A percentile compares a stretch with the other conserved stretches of the same genome.
phyloP scores from a whole-genome alignment of 1,284 basidiomycete genomes.

The Leucoagaricus sp. region DNA sequence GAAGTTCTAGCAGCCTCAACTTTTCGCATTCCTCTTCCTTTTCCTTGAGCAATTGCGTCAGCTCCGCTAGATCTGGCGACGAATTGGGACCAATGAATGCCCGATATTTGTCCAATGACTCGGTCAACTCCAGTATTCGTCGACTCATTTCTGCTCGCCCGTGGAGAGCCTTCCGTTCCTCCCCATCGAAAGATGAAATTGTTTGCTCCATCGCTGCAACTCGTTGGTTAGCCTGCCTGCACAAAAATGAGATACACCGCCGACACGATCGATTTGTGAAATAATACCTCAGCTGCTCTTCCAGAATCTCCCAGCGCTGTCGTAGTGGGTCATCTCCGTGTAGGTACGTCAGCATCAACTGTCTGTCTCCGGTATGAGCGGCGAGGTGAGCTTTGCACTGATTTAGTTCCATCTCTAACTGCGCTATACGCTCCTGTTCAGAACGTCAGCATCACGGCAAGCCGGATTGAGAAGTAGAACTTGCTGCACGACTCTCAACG shows the following conservation, averaged over 20 bases:
- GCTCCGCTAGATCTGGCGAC: conserved; percentile 48
- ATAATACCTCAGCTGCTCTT: conserved; percentile 56
- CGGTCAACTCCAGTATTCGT: conserved; percentile 46
- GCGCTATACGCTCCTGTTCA: conserved; percentile 70
- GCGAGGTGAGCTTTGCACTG: conserved; percentile 80
- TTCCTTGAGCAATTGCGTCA: conserved; percentile 57
- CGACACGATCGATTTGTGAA: conserved; percentile 9
- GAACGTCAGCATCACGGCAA: conserved; percentile 12
- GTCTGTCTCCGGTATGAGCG: conserved; percentile 70
- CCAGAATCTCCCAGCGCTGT: conserved; percentile 66
- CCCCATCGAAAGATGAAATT: conserved; percentile 43
- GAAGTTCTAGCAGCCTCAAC: conserved; percentile 55
- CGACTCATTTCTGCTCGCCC: conserved; percentile 56
- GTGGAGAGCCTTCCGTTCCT: conserved; percentile 45
- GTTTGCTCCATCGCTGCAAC: conserved; percentile 53
- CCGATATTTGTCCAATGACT: conserved; percentile 62
- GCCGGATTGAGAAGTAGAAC: conserved; percentile 26
- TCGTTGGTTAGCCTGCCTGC: conserved; percentile 56
- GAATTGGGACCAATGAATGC: conserved; percentile 55
- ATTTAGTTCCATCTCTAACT: conserved; percentile 74
- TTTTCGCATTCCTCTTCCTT: conserved; percentile 66
- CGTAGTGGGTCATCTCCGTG: conserved; percentile 56
- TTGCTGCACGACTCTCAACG: conserved; percentile 66
- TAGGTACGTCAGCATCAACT: conserved; percentile 73
- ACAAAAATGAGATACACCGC: conserved; percentile 4